Conservation (phyloP, 495 filamentous ascomycete genomes). For the Aspergillus sclerotioniger region DNA sequence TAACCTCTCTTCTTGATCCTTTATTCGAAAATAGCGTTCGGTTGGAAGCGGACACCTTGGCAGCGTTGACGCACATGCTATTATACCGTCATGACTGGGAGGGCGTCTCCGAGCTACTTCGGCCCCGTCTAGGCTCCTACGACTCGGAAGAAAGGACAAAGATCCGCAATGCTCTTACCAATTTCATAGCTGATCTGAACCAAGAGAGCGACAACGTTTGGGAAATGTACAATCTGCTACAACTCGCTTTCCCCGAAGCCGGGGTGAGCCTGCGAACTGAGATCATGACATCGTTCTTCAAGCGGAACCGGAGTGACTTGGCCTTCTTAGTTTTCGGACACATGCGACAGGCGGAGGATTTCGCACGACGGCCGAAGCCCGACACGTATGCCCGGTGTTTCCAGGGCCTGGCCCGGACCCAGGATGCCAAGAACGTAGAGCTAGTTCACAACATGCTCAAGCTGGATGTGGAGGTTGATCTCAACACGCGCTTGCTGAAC, state of each 20-base stretch:
- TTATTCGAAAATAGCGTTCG: slow-evolving; percentile 66
- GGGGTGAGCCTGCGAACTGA: slow-evolving; percentile 56
- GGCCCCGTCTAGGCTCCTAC: slow-evolving; percentile 61
- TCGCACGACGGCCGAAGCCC: slow-evolving; percentile 56
- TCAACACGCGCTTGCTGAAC: slow-evolving; percentile 73
- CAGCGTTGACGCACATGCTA: slow-evolving; percentile 65
- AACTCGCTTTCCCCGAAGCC: slow-evolving; percentile 75
- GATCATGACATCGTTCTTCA: slow-evolving; percentile 83
- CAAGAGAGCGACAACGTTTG: slow-evolving; percentile 65
- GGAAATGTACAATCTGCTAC: slow-evolving; percentile 78
- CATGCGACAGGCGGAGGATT: slow-evolving; percentile 68
- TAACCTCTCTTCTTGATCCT: slow-evolving; percentile 72
- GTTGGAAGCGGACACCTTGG: slow-evolving; percentile 69
- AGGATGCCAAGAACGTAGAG: slow-evolving; percentile 63
- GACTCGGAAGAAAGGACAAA: slow-evolving; percentile 59
- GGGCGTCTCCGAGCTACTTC: slow-evolving; percentile 74
- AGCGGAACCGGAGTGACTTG: slow-evolving; percentile 72
- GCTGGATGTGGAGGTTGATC: slow-evolving; percentile 75
- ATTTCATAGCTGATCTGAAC: slow-evolving; percentile 59
- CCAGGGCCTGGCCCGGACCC: slow-evolving; percentile 65
- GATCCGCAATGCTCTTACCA: slow-evolving; percentile 61
- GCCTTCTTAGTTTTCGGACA: slow-evolving; percentile 82
- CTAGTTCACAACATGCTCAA: slow-evolving; percentile 89
- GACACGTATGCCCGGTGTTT: slow-evolving; percentile 77
- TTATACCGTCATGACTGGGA: slow-evolving; percentile 68